A percentile compares a stretch with the other conserved stretches of the same genome.
Evolutionary conservation across 768 basidiomycete species (phyloP).

Genomic region (Chalciporus chontae): DNA sequence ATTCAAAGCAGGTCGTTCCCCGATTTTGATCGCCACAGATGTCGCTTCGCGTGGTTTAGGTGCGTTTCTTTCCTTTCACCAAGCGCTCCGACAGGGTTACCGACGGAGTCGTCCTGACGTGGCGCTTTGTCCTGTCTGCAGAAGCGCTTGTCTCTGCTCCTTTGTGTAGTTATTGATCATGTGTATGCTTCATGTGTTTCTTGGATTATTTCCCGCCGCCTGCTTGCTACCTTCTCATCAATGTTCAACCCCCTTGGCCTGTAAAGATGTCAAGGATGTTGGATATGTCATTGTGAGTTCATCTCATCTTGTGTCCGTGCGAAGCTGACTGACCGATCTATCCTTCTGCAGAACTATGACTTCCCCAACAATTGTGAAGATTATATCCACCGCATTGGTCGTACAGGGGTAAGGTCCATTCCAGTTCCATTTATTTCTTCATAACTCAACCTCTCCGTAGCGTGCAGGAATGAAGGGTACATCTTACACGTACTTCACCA

Average conservation of each 20-base stretch:
- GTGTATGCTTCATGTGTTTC: conserved; percentile 32
- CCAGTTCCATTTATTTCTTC: background rate
- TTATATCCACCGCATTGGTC: conserved; percentile 98
- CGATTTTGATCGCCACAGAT: conserved; percentile 98
- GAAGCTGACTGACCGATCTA: background rate
- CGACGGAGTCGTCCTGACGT: conserved; percentile 12
- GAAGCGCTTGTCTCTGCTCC: conserved; percentile 31
- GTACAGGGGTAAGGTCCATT: conserved; percentile 70
- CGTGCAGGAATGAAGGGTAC: conserved; percentile 90
- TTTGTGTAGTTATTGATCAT: conserved; percentile 31
- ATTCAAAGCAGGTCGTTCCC: conserved; percentile 97
- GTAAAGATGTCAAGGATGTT: conserved; percentile 96
- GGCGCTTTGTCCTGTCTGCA: conserved; percentile 25
- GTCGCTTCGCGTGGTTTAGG: conserved; percentile 99
- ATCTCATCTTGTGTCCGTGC: conserved; percentile 2
- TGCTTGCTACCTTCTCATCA: conserved; percentile 21
- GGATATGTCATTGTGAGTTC: conserved; percentile 88
- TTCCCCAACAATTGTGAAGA: conserved; percentile 98
- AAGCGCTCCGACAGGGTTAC: conserved; percentile 31
- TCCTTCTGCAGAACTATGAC: conserved; percentile 78
- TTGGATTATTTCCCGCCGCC: conserved; percentile 11
- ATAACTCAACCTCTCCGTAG: conserved; percentile 37
- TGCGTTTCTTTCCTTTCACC: conserved; percentile 58
- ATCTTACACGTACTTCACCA: conserved; percentile 95
- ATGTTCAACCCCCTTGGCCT: conserved; percentile 30